Conservation (phyloP, 2,329 filamentous ascomycete genomes). For the Rhinocladiella similis region DNA sequence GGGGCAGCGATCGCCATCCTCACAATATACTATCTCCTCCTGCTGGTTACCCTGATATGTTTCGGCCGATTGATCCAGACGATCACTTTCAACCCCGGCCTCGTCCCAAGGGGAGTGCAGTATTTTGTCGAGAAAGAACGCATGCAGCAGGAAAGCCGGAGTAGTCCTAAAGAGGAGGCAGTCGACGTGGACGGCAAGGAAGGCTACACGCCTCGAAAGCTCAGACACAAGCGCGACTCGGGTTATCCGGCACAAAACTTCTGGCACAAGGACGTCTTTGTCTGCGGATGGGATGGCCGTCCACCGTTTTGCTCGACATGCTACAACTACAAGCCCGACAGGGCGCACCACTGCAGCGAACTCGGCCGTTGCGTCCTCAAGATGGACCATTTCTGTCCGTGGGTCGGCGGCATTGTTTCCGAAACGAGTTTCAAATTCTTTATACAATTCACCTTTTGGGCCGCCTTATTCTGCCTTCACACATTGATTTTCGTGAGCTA, state of each 20-base stretch:
- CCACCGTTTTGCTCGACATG: slow-evolving; percentile 85
- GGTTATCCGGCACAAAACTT: slow-evolving; percentile 31
- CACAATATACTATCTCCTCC: slow-evolving; percentile 69
- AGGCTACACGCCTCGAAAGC: slow-evolving; percentile 10
- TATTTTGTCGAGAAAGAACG: slow-evolving; percentile 33
- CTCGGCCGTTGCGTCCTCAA: slow-evolving; percentile 78
- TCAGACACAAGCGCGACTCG: slow-evolving; percentile 28
- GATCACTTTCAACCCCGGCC: slow-evolving; percentile 70
- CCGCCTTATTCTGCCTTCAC: slow-evolving; percentile 65
- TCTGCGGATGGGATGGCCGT: slow-evolving; percentile 79
- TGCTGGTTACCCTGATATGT: slow-evolving; percentile 64
- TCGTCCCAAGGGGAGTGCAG: slow-evolving; percentile 64
- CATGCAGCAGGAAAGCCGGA: slow-evolving; percentile 21
- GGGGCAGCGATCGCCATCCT: slow-evolving; percentile 69
- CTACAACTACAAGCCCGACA: slow-evolving; percentile 82
- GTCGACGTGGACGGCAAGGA: slow-evolving; percentile 15
- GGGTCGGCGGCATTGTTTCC: slow-evolving; percentile 88
- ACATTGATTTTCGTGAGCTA: slow-evolving; percentile 64
- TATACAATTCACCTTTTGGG: slow-evolving; percentile 79
- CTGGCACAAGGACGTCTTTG: slow-evolving; percentile 70
- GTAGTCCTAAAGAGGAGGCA: slow-evolving; percentile 19
- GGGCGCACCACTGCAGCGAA: slow-evolving; percentile 83
- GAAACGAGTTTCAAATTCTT: slow-evolving; percentile 92
- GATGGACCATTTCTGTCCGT: slow-evolving; percentile 96
- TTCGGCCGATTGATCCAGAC: slow-evolving; percentile 72